A percentile compares a stretch with the other conserved stretches of the same genome.
Evolutionary conservation across 1,284 basidiomycete genomes (phyloP).

Genomic region (Cryptococcus sp.): DNA sequence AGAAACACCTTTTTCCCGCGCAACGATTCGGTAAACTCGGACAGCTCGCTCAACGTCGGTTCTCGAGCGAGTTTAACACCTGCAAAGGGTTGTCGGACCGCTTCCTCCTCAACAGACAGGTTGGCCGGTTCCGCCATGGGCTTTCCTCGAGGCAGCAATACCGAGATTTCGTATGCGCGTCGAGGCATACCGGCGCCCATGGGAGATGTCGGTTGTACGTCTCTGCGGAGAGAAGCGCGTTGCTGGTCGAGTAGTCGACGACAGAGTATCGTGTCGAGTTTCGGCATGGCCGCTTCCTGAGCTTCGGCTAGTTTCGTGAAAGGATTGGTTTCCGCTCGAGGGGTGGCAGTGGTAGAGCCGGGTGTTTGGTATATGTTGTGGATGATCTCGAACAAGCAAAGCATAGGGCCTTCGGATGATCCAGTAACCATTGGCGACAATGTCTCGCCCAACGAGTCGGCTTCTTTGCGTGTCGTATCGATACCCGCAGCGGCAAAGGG

Average conservation of each 20-base stretch:
- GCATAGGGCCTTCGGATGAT: conserved; percentile 24
- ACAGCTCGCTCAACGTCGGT: conserved; percentile 69
- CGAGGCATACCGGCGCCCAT: conserved; percentile 26
- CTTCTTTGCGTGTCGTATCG: conserved; percentile 2
- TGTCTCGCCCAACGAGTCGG: conserved; percentile 1
- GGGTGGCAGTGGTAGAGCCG: conserved; percentile 31
- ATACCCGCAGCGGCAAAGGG: conserved; percentile 25
- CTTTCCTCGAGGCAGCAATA: conserved; percentile 41
- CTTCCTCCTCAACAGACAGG: conserved; percentile 51
- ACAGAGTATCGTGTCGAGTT: conserved; percentile 60
- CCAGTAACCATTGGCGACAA: conserved; percentile 16
- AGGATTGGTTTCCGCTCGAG: conserved; percentile 40
- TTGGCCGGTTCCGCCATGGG: conserved; percentile 38
- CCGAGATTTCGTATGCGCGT: conserved; percentile 44
- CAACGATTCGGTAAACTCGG: conserved; percentile 69
- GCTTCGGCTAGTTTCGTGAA: conserved; percentile 34
- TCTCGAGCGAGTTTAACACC: conserved; percentile 56
- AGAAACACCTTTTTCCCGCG: conserved; percentile 73
- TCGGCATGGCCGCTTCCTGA: conserved; percentile 48
- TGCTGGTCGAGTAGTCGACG: conserved; percentile 62
- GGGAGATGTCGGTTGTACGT: conserved; percentile 34
- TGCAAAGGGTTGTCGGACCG: conserved; percentile 50
- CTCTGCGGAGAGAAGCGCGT: conserved; percentile 54
- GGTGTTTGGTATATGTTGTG: conserved; percentile 38
- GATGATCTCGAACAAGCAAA: conserved; percentile 58